Percentiles rank a stretch among this genome's conserved stretches.
Conservation (phyloP, 257 asterid species). For the Ballota nigra region DNA sequence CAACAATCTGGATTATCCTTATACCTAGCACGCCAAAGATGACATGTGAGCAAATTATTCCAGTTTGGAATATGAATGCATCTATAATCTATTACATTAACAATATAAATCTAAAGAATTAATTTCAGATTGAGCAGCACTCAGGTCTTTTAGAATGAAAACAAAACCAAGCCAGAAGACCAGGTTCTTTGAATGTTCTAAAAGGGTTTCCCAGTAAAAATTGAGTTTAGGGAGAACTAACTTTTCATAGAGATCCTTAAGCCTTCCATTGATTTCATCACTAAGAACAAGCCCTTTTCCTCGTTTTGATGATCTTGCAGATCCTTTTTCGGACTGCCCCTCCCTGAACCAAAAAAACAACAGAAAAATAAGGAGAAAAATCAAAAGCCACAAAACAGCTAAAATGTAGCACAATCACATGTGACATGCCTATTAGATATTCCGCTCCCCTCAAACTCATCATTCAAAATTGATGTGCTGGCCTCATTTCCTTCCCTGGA, state of each 20-base stretch:
- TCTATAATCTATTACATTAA: neutral
- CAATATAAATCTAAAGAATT: conserved; percentile 10
- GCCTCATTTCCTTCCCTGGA: conserved; percentile 35
- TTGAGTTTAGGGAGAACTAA: conserved; percentile 33
- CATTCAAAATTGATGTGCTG: conserved; percentile 26
- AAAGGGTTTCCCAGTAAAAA: neutral
- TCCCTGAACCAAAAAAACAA: conserved; percentile 44
- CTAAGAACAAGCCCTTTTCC: conserved; percentile 37
- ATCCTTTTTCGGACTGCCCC: conserved; percentile 35
- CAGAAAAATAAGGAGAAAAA: conserved; percentile 19
- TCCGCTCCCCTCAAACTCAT: conserved; percentile 29
- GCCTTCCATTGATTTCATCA: conserved; percentile 48
- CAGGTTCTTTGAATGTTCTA: conserved; percentile 2
- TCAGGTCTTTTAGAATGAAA: neutral
- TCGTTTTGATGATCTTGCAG: conserved; percentile 33
- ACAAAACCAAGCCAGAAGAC: conserved; percentile 11
- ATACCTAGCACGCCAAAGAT: conserved; percentile 40
- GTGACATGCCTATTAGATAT: conserved; percentile 41
- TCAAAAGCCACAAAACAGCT: conserved; percentile 9
- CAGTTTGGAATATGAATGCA: conserved; percentile 23
- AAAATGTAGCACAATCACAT: conserved; percentile 8
- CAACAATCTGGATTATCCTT: conserved; percentile 56
- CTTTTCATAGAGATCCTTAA: conserved; percentile 69
- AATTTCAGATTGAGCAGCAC: conserved; percentile 5
- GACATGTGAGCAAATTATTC: conserved; percentile 9